Conservation (phyloP, 352 stramenopile genomes). For the Peronospora farinosa region DNA sequence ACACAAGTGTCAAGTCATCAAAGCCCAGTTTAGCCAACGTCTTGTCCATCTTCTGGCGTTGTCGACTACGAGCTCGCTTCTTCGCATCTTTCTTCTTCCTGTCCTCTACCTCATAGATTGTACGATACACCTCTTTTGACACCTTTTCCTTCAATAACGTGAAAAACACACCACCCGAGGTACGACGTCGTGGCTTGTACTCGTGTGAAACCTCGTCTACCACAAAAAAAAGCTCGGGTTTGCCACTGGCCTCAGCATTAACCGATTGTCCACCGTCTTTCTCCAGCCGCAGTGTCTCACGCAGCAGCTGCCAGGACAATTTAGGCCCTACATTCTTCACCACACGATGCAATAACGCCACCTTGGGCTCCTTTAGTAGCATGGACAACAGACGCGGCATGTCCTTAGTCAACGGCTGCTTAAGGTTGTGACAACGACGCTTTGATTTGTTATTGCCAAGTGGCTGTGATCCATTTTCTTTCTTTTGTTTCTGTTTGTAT, state of each 20-base stretch:
- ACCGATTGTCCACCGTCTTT: constrained; percentile 49
- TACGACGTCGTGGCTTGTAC: constrained; percentile 48
- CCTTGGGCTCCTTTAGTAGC: constrained; percentile 59
- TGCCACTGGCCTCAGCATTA: constrained; percentile 43
- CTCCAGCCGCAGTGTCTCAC: constrained; percentile 61
- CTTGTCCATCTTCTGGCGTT: constrained; percentile 55
- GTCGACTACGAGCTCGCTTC: constrained; percentile 41
- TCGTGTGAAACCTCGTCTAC: constrained; percentile 32
- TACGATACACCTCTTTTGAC: constrained; percentile 57
- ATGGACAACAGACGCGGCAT: constrained; percentile 54
- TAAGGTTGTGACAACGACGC: constrained; percentile 30
- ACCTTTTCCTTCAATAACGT: constrained; percentile 58
- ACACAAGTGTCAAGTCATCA: constrained; percentile 40
- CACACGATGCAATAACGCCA: constrained; percentile 63
- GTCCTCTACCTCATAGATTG: constrained; percentile 73
- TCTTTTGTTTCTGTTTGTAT: constrained; percentile 5
- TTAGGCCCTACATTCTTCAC: constrained; percentile 60
- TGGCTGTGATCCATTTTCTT: constrained; percentile 5
- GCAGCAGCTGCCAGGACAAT: constrained; percentile 50
- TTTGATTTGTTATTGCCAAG: constrained; percentile 14
- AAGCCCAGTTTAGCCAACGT: constrained; percentile 53
- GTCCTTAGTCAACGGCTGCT: constrained; percentile 43
- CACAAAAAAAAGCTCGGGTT: constrained; percentile 45
- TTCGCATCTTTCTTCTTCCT: constrained; percentile 69
- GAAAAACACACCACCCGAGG: constrained; percentile 67